Evolutionary conservation across 192 early-diverging fungal genomes (phyloP).

Genomic region (Backusella macrospora): DNA sequence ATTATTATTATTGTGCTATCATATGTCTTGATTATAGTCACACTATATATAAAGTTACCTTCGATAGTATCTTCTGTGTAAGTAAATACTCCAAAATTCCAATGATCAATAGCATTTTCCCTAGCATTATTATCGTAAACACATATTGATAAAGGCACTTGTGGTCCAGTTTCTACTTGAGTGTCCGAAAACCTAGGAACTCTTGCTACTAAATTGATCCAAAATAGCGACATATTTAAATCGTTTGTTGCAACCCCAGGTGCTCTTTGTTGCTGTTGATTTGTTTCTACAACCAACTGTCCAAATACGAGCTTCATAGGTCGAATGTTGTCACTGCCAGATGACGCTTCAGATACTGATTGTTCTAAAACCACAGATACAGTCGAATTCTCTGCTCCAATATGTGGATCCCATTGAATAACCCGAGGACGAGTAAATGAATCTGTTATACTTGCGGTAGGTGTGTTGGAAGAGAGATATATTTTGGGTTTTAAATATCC

Average conservation of each 20-base stretch:
- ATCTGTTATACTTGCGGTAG: neutral
- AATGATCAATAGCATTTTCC: conserved; percentile 17
- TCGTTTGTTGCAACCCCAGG: neutral
- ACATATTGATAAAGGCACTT: conserved; percentile 15
- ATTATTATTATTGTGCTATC: neutral
- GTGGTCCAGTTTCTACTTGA: neutral
- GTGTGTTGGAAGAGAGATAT: neutral
- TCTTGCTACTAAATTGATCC: conserved; percentile 9
- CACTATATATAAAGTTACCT: neutral
- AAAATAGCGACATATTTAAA: neutral
- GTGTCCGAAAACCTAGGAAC: conserved; percentile 16
- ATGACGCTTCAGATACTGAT: neutral
- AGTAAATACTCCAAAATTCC: conserved; percentile 22
- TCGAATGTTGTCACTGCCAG: conserved; percentile 4
- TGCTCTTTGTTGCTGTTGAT: conserved; percentile 36
- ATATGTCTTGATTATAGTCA: neutral
- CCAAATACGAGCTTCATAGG: conserved; percentile 54
- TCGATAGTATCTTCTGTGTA: neutral
- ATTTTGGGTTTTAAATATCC: conserved; percentile 17
- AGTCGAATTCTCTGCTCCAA: conserved; percentile 37
- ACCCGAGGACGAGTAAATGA: conserved; percentile 24
- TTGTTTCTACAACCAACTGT: conserved; percentile 52
- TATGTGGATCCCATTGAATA: conserved; percentile 47
- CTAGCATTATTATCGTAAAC: neutral
- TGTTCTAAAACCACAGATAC: conserved; percentile 45